A percentile compares a stretch with the other conserved stretches of the same genome.
Conservation (phyloP, 2,329 filamentous ascomycete species). For the Phialocephala subalpina region DNA sequence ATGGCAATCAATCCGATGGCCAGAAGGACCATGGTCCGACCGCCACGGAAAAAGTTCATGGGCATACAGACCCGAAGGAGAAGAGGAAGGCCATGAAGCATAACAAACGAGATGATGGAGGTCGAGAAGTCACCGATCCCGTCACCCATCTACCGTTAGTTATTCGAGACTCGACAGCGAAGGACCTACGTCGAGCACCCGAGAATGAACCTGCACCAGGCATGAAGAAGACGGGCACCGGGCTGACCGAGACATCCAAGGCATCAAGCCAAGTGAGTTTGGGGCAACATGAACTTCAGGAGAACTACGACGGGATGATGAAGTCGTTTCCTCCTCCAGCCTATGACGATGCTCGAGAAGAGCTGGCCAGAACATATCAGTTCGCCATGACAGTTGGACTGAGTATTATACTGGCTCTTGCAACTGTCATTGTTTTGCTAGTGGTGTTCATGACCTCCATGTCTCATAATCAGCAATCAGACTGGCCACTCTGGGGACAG, state of each 20-base stretch:
- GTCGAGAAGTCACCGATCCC: slow-evolving; percentile 64
- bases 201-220: slow-evolving; percentile 36
- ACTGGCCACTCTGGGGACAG: slow-evolving; percentile 4
- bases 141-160: slow-evolving; percentile 64
- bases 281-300: slow-evolving; percentile 51
- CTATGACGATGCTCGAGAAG: slow-evolving; percentile 52
- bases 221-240: slow-evolving; percentile 44
- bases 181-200: slow-evolving; percentile 54
- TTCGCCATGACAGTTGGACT: slow-evolving; percentile 43
- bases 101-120: slow-evolving; percentile 33
- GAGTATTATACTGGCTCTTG: slow-evolving; percentile 34
- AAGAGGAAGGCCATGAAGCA: slow-evolving; percentile 40
- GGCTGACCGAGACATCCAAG: slow-evolving; percentile 53
- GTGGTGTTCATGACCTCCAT: slow-evolving; percentile 23
- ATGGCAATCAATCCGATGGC: slow-evolving; percentile 10
- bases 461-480: slow-evolving; percentile 4
- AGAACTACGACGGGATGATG: slow-evolving; percentile 54
- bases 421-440: slow-evolving; percentile 26
- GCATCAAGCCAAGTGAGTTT: slow-evolving; percentile 49
- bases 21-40: slow-evolving; percentile 25
- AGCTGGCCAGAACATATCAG: slow-evolving; percentile 54
- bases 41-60: slow-evolving; percentile 36
- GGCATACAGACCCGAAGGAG: slow-evolving; percentile 35
- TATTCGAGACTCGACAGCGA: slow-evolving; percentile 62
- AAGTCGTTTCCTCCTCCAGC: slow-evolving; percentile 61